Evolutionary conservation across 2,329 filamentous ascomycete genomes (phyloP).

Genomic region (Aspergillus latus): DNA sequence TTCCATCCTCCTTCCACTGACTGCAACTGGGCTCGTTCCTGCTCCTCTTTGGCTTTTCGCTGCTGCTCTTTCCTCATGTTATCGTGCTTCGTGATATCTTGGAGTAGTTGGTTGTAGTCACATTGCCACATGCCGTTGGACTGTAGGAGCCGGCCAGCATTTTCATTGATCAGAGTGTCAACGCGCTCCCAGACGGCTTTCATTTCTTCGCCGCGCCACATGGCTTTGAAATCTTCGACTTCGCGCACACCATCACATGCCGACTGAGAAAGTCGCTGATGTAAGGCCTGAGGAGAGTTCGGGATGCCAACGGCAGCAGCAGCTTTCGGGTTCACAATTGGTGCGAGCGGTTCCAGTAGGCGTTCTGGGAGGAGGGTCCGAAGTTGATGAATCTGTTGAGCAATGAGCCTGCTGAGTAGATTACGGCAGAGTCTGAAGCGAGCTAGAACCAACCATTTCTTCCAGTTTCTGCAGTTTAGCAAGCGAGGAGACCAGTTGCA

Average conservation of each 20-base stretch:
- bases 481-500: conserved; percentile 41
- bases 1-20: conserved; percentile 35
- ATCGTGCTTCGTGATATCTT: conserved; percentile 33
- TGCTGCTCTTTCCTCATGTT: conserved; percentile 27
- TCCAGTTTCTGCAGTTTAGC: conserved; percentile 44
- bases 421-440: conserved; percentile 39
- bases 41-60: conserved; percentile 29
- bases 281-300: conserved; percentile 38
- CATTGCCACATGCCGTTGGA: conserved; percentile 41
- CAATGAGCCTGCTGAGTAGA: no score
- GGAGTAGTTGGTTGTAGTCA: conserved; percentile 41
- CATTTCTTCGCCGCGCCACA: conserved; percentile 44
- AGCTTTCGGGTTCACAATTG: conserved; percentile 37
- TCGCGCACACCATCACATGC: conserved; percentile 38
- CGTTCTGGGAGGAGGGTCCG: conserved; percentile 44
- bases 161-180: conserved; percentile 38
- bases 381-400: conserved; percentile 38
- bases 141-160: conserved; percentile 38
- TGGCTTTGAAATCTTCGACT: conserved; percentile 38
- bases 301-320: conserved; percentile 23
- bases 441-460: conserved; percentile 35
- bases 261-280: conserved; percentile 36
- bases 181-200: conserved; percentile 40
- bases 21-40: conserved; percentile 29
- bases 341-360: conserved; percentile 40